Evolutionary conservation across 805 yeast species (phyloP), one percentile per base, ranked within the genome.

Genomic region (Debaryomyces castellii): DNA sequence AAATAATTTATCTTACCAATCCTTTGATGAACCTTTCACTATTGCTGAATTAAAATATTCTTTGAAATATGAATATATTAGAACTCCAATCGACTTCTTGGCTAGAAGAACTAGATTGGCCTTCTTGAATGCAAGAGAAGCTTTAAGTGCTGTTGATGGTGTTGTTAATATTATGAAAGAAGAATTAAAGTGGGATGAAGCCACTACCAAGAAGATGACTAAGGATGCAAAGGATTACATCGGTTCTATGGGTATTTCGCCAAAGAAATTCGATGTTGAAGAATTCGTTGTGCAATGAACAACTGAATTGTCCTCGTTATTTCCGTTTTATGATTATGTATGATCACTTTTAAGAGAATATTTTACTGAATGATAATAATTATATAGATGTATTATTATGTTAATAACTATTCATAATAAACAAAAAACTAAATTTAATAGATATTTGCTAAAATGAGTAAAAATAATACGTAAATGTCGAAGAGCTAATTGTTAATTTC

Each of bases 91-190:
- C 46, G 98, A 91, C 67, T 89, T 91, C 76, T 75, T 91, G 53
- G 89, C 96, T 46, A 86, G 97, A 76, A 85, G 98, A 77, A 84
- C 92, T 44, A 83, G 98, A 69, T 82, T 89, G 63, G 96, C 96
- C 2, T 92, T 90, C 74, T 76, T 91, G 63, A 91, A 91, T 69
- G 88, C 94, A 35, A 82, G 82, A 64, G 89, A 86, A 52, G 96
- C 97, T 11, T 70, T 83, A 51, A 75, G 71, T 42, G 87, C 95
- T 12, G 83, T 91, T 46, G 95, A 89, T 51, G 86, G 85, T 51
- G 96, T 92, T 32, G 90, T 87, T 42, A 86, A 87, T 55, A 77
- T 89, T 52, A 87, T 91, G 94, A 90, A 83, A 54, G 74, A 79
- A 43, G 94, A 87, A 65, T 76, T 87, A 51, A 69, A 78, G 40